Evolutionary conservation across 73 alveolate genomes (phyloP).

Genomic region (Durusdinium trenchii): DNA sequence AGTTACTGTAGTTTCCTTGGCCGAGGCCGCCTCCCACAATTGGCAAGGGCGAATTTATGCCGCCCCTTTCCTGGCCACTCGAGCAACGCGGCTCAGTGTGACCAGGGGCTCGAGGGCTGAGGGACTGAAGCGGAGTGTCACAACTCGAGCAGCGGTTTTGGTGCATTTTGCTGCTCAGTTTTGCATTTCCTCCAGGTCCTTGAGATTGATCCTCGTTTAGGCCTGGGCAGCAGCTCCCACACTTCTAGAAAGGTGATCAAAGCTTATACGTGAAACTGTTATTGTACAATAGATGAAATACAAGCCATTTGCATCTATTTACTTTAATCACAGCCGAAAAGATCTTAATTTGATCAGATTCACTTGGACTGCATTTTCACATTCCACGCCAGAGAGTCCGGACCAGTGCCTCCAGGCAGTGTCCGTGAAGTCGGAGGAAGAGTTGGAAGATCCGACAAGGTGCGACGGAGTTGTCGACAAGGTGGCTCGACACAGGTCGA

Average conservation of each 20-base stretch:
- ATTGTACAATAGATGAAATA: no score
- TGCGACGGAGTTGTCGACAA: neutral
- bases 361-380: no score
- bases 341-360: no score
- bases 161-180: no score
- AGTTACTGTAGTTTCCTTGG: neutral
- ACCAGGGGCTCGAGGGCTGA: neutral
- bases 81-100: neutral
- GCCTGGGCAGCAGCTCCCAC: neutral
- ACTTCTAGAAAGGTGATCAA: no score
- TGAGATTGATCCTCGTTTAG: slow-evolving; percentile 64
- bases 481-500: neutral
- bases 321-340: no score
- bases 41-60: slow-evolving; percentile 87
- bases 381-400: no score
- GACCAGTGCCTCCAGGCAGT: slow-evolving; percentile 16
- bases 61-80: slow-evolving; percentile 55
- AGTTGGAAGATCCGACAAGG: neutral
- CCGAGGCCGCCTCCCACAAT: slow-evolving; percentile 49
- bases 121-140: neutral
- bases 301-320: no score
- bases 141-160: no score
- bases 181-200: neutral
- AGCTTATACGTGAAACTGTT: no score
- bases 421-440: slow-evolving; percentile 5